These are phyloP conservation scores for Neonectria sp. DNA, from an alignment of 2,329 filamentous ascomycete genomes.

Conservation along the genomic window DNA sequence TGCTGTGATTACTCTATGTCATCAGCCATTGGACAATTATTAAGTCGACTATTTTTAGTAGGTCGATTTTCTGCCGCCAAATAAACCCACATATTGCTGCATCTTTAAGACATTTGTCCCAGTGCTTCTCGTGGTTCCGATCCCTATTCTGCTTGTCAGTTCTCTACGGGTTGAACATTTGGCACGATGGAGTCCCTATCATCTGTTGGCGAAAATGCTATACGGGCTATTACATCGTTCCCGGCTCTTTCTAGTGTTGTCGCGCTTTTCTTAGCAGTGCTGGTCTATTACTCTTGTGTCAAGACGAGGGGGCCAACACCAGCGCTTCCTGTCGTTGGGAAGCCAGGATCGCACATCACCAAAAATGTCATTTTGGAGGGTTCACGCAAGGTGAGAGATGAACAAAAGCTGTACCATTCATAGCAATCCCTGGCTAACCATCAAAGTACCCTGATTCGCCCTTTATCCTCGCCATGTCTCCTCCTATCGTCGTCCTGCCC, in stretches of 20 bases:
- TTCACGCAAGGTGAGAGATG: conserved; percentile 20
- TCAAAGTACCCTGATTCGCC: conserved; percentile 20
- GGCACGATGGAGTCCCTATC: conserved; percentile 16
- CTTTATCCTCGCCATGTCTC: conserved; percentile 29
- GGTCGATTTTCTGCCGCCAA: background rate
- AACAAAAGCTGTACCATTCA: background rate
- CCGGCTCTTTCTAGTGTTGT: conserved; percentile 19
- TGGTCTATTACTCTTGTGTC: conserved; percentile 15
- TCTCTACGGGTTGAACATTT: background rate
- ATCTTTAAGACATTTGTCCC: background rate
- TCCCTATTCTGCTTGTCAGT: background rate
- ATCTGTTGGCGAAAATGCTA: conserved; percentile 13
- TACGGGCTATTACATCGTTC: conserved; percentile 17
- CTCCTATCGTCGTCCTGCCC: conserved; percentile 25
- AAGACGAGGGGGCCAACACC: conserved; percentile 10
- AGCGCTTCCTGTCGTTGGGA: conserved; percentile 19
- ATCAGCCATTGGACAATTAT: conserved; percentile 16
- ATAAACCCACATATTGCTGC: background rate
- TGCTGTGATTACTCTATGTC: conserved; percentile 17
- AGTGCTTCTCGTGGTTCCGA: background rate
- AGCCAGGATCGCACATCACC: conserved; percentile 18
- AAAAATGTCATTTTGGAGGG: conserved; percentile 25
- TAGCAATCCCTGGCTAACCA: background rate
- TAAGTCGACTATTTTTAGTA: background rate
- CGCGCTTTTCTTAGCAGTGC: conserved; percentile 18